Conservation (phyloP, 2,329 filamentous ascomycete species). For the Talaromyces sp. region DNA sequence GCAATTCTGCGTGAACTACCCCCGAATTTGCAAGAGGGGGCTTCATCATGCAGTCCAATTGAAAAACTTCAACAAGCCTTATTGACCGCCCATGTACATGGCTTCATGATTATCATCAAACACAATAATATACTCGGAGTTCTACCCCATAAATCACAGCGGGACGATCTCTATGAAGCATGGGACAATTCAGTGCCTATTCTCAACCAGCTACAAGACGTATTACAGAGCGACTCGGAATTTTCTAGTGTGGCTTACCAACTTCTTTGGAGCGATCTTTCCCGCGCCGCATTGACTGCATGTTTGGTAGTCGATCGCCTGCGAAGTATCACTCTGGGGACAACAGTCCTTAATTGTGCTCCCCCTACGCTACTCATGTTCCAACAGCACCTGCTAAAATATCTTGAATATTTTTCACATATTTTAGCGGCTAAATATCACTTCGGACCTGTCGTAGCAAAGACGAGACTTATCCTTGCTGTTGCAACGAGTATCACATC, state of each 20-base stretch:
- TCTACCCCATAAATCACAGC: neutral
- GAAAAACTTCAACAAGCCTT: neutral
- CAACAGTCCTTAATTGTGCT: neutral
- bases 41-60: neutral
- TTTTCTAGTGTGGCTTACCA: neutral
- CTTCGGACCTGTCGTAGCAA: neutral
- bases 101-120: neutral
- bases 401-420: neutral
- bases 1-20: neutral
- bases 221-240: neutral
- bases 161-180: neutral
- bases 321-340: neutral
- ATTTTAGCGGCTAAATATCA: neutral
- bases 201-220: neutral
- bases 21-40: neutral
- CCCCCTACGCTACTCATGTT: neutral
- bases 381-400: neutral
- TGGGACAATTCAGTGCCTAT: neutral
- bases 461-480: neutral
- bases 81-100: neutral
- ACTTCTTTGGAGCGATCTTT: neutral
- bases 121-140: neutral
- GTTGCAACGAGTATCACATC: neutral
- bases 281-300: neutral
- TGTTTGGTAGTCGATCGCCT: neutral